Base-by-base conservation (phyloP, 2,329 filamentous ascomycete species). In the Cladosporium austrohemisphaericum region DNA sequence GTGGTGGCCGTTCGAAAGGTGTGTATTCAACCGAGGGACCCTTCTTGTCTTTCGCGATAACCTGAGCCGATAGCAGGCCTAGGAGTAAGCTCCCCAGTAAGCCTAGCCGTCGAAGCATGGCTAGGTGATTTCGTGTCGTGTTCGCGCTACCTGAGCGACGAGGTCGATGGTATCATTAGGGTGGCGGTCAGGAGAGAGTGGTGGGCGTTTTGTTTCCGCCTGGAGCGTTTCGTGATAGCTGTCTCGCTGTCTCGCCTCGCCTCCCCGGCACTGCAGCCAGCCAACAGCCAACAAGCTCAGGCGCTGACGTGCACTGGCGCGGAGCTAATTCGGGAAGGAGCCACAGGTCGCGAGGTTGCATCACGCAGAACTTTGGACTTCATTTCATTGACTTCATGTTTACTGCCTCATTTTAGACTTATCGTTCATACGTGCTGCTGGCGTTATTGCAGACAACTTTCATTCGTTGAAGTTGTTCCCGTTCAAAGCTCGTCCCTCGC, bases 1-100 rank as follows among this genome's bases (percentile, higher is more conserved):
- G 65, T 1, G 89, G 87, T 47, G 76, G 69, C 60, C 83, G 75
- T 36, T 85, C 74, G 70, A 96, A 87, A 38, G 77, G 69, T 46
- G 74, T 86, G 52, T 76, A 71, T 54, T 77, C 75, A 60, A 95
- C 77, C 49, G 76, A 76, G 19, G 91, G 91, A 7, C 23, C 41
- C 14, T 50, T 45, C 37, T 58, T 54, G 49, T 63, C 58, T 46
- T 65, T 65, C 48, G 55, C 60, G 22, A 52, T 41, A 26, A 44
- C 54, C 38, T 55, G 55, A 20, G 53, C 49, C 8, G 55, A 54
- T 41, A 60, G 51, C 56, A 61, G 48, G 49, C 54, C 54, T 29
- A 61, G 50, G 40, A 59, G 52, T 43, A 49, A 36, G 29, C 37
- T 49, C 16, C 37, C 46, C 16, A 49, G 4, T 6, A 49, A 35